These are phyloP conservation scores for Diophrys sp. DNA, from an alignment of 73 alveolate genomes.

Conservation along the genomic window DNA sequence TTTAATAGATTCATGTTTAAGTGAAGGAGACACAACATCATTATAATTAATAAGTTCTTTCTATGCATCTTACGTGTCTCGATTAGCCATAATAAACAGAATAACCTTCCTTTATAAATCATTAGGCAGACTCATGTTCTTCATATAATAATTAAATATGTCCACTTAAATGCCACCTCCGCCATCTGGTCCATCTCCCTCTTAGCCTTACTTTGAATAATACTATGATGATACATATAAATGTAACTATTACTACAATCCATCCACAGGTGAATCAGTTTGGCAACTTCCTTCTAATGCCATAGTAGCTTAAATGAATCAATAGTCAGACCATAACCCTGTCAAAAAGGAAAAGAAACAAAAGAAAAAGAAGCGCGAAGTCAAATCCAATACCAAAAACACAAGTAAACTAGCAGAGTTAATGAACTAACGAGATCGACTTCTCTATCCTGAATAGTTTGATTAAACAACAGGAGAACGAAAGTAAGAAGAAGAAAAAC, in stretches of 20 bases:
- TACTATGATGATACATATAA: constrained; percentile 68
- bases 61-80: neutral
- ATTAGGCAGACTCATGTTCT: constrained; percentile 14
- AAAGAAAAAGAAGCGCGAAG: neutral
- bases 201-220: constrained; percentile 31
- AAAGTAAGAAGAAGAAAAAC: constrained; percentile 17
- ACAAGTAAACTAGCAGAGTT: constrained; percentile 3
- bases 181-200: too few species aligned
- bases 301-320: constrained; percentile 48
- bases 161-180: too few species aligned
- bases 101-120: constrained; percentile 8
- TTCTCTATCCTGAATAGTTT: neutral
- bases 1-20: constrained; percentile 4
- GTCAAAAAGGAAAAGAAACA: constrained; percentile 19
- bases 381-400: neutral
- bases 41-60: neutral
- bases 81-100: constrained; percentile 6
- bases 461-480: constrained; percentile 11
- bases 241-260: constrained; percentile 76
- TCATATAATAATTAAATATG: too few species aligned
- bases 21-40: constrained; percentile 26
- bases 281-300: constrained; percentile 89
- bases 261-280: constrained; percentile 76
- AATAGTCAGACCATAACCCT: constrained; percentile 24
- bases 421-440: constrained; percentile 1